Conservation (phyloP, 2,329 filamentous ascomycete genomes). For the Chrysoporthe austroafricana region DNA sequence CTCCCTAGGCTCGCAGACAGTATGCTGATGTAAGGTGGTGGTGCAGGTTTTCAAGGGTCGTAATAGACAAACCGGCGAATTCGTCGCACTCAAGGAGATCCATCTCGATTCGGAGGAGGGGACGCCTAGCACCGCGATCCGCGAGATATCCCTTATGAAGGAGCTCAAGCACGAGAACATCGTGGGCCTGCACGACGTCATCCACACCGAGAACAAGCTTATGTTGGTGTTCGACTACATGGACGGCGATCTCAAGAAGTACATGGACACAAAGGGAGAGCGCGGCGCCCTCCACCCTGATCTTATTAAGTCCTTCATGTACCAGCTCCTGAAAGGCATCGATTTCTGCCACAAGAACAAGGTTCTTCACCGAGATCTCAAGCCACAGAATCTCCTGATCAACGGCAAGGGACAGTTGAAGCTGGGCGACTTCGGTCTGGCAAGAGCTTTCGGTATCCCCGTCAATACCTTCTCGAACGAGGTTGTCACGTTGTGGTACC, state of each 20-base stretch:
- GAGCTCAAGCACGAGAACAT: constrained; percentile 99
- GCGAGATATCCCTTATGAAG: constrained; percentile 99
- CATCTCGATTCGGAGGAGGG: constrained; percentile 98
- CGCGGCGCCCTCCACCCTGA: constrained; percentile 84
- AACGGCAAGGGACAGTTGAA: constrained; percentile 90
- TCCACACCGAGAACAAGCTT: constrained; percentile 98
- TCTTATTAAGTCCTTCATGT: constrained; percentile 99
- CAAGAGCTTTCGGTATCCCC: constrained; percentile 92
- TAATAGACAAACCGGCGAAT: constrained; percentile 94
- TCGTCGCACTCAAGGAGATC: constrained; percentile 97
- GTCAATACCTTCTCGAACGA: constrained; percentile 99
- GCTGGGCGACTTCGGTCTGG: constrained; percentile 91
- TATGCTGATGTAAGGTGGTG: background rate
- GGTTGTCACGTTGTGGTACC: constrained; percentile 97
- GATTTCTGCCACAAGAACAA: constrained; percentile 98
- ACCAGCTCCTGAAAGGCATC: constrained; percentile 92
- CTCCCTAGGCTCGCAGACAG: constrained; percentile 9
- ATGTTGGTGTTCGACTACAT: constrained; percentile 99
- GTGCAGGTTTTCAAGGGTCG: constrained; percentile 90
- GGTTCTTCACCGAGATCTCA: constrained; percentile 92
- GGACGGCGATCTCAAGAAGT: constrained; percentile 98
- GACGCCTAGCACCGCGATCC: constrained; percentile 94
- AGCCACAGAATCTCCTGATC: constrained; percentile 95
- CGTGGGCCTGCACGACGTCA: constrained; percentile 95
- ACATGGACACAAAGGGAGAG: constrained; percentile 94